Conservation (phyloP, 306 rosid species). For the Cucumis hystrix region DNA sequence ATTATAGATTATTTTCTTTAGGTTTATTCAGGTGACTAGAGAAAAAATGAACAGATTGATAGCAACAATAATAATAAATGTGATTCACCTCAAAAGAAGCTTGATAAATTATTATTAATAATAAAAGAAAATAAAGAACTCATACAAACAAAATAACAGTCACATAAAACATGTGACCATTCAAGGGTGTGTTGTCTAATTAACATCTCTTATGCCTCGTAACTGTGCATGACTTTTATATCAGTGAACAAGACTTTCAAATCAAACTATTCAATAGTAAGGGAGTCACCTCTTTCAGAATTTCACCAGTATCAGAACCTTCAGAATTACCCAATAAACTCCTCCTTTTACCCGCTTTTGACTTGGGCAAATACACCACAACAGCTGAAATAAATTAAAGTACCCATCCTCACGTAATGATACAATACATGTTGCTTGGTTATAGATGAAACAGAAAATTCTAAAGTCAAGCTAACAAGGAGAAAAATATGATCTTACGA, state of each 20-base stretch:
- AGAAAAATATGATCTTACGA: constrained; percentile 23
- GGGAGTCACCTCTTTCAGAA: constrained; percentile 37
- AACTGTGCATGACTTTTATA: background rate
- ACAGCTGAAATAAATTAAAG: constrained; percentile 50
- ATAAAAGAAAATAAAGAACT: background rate
- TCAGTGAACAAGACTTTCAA: background rate
- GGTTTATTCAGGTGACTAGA: background rate
- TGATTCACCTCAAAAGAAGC: background rate
- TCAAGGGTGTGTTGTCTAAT: background rate
- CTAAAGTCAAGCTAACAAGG: background rate
- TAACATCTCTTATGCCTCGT: background rate
- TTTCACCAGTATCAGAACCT: constrained; percentile 40
- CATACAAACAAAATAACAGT: background rate
- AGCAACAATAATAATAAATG: background rate
- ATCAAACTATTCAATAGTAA: constrained; percentile 2
- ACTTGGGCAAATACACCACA: constrained; percentile 62
- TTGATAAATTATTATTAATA: no score
- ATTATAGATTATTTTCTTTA: background rate
- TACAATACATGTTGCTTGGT: background rate
- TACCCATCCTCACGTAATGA: constrained; percentile 8
- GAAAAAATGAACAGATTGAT: background rate
- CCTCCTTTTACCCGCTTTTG: constrained; percentile 51
- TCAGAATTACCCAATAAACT: constrained; percentile 53
- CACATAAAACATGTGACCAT: background rate
- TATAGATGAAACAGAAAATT: background rate